Base-by-base conservation (phyloP, 2,329 filamentous ascomycete genomes). In the Aspergillus sp. region DNA sequence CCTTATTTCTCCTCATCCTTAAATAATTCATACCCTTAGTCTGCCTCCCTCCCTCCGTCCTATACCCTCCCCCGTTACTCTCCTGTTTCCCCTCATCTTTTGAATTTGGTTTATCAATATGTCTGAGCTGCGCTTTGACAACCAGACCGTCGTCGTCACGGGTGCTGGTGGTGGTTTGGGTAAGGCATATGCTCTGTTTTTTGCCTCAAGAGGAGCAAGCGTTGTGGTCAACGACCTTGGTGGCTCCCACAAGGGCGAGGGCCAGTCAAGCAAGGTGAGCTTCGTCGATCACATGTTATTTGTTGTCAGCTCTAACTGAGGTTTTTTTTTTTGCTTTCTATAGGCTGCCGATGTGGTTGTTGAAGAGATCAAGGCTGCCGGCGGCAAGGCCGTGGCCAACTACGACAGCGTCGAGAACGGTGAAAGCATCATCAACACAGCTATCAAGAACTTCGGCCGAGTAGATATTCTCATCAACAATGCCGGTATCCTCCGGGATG, bases 381-480 rank as follows among this genome's bases (percentile, higher is more conserved):
- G 95, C 75, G 95, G 95, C 76, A 96, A 96, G 78, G 95, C 95
- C 59, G 93, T 96, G 50, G 92, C 93, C 77, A 98, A 97, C 85
- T 98, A 98, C 83, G 90, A 99, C 81, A 80, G 77, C 60, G 79
- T 81, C 55, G 91, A 95, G 80, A 84, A 93, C 70, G 95, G 95
- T 70, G 93, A 98, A 60, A 89, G 85, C 77, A 98, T 99, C 76
- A 96, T 99, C 79, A 93, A 80, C 21, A 80, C 79, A 15, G 79
- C 79, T 35, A 78, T 81, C 62, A 76, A 79, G 68, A 71, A 70
- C 62, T 81, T 80, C 56, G 79, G 79, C 66, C 90, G 93, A 70
- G 86, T 99, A 77, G 93, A 99, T 76, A 82, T 99, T 64, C 87
- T 99, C 69, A 89, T 99, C 79, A 99, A 99, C 84, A 99, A 98